Conservation (phyloP, 805 yeast species). For the Candida pini region DNA sequence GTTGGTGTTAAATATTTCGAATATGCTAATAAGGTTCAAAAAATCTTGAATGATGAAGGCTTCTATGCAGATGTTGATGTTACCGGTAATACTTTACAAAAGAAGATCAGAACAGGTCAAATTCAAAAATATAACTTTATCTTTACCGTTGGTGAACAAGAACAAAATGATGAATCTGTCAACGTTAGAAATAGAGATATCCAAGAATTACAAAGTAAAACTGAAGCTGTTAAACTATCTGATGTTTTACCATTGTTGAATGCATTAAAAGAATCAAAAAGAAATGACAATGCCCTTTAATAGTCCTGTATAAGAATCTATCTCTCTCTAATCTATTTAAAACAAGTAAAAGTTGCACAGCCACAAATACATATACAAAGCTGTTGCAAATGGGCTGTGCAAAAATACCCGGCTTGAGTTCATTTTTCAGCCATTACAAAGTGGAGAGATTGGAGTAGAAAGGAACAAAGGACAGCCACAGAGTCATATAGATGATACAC, state of each 20-base stretch:
- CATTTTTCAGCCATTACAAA: too few relatives aligned
- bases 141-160: slow-evolving; percentile 96
- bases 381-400: too few relatives aligned
- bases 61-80: slow-evolving; percentile 91
- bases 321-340: too few relatives aligned
- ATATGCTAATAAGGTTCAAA: slow-evolving; percentile 80
- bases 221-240: slow-evolving; percentile 70
- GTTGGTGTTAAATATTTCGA: slow-evolving; percentile 91
- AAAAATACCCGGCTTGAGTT: too few relatives aligned
- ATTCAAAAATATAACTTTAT: slow-evolving; percentile 90
- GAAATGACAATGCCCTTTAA: slow-evolving; percentile 56
- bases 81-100: slow-evolving; percentile 92
- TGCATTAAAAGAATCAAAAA: slow-evolving; percentile 65
- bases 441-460: too few relatives aligned
- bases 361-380: background rate
- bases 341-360: too few relatives aligned
- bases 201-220: slow-evolving; percentile 87
- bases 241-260: slow-evolving; percentile 66
- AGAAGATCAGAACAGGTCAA: slow-evolving; percentile 98
- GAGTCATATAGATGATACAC: too few relatives aligned
- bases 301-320: too few relatives aligned
- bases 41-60: slow-evolving; percentile 61
- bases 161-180: slow-evolving; percentile 70
- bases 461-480: too few relatives aligned
- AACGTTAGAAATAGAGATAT: slow-evolving; percentile 97